Evolutionary conservation across 768 basidiomycete genomes (phyloP), one percentile per base, ranked within the genome.

Genomic region (Clitopilus passeckerianus): DNA sequence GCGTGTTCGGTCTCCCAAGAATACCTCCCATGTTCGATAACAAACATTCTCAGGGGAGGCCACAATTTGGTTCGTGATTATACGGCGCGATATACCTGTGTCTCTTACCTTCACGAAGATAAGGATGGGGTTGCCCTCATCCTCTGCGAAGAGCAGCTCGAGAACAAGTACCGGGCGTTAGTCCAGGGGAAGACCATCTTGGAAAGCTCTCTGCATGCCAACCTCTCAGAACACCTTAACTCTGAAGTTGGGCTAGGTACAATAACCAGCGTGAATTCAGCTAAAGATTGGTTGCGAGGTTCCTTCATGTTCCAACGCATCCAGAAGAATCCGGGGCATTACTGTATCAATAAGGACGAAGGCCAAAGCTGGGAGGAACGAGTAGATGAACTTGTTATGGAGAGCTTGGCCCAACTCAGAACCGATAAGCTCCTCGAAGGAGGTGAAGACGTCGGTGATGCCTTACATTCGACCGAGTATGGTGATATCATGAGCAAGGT

Each of bases 401-500:
- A 87, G 56, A 87, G 86, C 59, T 75, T 93, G 23, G 64, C 71
- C 43, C 79, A 76, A 57, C 71, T 99, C 44, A 82, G 84, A 54
- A 71, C 85, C 56, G 82, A 84, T 1, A 74, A 86, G 55, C 71
- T 93, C 50, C 77, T 93, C 7, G 72, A 78, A n/a, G 75, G 80
- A 12, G 71, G 73, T 1, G 65, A 66, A 9, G 74, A 80, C 2
- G 75, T 73, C 1, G 65, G 68, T 37, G 70, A 68, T 4, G 66
- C 74, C 52, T 72, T 93, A 20, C 68, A 67, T 18, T 84, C 85
- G 6, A 93, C 91, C 1, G 86, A 91, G 57, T 91, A 82, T 63
- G 91, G 92, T 0, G 89, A 94, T 60, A 86, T 91, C 57, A 93
- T 93, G 90, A 90, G 86, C 82, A 92, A 88, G 78, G 92, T 87